phyloP scores from a whole-genome alignment of 306 rosid species.

The Castanea sativa region DNA sequence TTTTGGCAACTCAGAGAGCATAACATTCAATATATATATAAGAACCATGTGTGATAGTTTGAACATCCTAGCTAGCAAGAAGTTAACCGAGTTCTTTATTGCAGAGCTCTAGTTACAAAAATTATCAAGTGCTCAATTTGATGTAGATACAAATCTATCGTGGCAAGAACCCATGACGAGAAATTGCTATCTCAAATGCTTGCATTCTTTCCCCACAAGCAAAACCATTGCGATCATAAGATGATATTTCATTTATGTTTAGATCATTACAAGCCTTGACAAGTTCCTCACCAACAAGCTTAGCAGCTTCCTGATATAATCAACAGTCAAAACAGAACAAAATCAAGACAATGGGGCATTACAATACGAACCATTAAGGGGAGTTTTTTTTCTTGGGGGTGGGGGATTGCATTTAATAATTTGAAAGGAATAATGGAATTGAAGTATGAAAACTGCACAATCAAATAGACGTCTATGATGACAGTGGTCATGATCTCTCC shows the following conservation, averaged over 20 bases:
- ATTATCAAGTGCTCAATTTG: not conserved
- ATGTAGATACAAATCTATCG: constrained; percentile 32
- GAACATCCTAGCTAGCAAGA: too few relatives aligned
- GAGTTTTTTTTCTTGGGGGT: not conserved
- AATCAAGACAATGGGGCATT: not conserved
- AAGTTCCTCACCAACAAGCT: constrained; percentile 73
- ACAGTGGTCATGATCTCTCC: not conserved
- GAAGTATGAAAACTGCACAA: not conserved
- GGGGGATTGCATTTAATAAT: too few relatives aligned
- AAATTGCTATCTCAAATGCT: constrained; percentile 71
- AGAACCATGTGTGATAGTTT: too few relatives aligned
- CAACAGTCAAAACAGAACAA: constrained; percentile 3
- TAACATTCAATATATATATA: too few relatives aligned
- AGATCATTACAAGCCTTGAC: constrained; percentile 65
- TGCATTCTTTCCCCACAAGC: constrained; percentile 57
- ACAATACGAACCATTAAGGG: not conserved
- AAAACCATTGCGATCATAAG: constrained; percentile 75
- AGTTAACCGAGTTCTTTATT: too few relatives aligned
- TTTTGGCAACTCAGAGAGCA: too few relatives aligned
- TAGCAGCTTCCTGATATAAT: constrained; percentile 68
- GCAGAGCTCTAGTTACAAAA: not conserved
- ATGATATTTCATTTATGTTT: constrained; percentile 62
- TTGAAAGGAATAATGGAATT: too few relatives aligned
- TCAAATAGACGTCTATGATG: not conserved
- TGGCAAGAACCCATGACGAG: constrained; percentile 66